These are phyloP conservation scores for Iris pallida DNA, from an alignment of 116 monocot species.

Conservation along the genomic window DNA sequence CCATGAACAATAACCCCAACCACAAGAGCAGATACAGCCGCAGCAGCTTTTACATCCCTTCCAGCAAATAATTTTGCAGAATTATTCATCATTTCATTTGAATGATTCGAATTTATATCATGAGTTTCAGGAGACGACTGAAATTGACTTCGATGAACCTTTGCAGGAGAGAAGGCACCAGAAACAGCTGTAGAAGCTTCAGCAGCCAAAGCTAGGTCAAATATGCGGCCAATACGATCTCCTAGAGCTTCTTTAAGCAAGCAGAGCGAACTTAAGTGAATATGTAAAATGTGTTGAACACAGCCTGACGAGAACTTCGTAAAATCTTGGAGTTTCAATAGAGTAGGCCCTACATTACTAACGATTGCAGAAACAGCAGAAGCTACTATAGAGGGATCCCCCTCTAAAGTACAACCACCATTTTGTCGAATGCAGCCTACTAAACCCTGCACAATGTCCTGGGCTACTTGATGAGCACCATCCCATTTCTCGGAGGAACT, in stretches of 20 bases:
- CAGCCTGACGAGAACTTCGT: slow-evolving; percentile 35
- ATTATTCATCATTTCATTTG: slow-evolving; percentile 59
- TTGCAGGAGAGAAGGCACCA: slow-evolving; percentile 42
- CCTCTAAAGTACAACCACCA: slow-evolving; percentile 59
- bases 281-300: slow-evolving; percentile 50
- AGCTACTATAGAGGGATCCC: slow-evolving; percentile 63
- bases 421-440: slow-evolving; percentile 76
- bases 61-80: slow-evolving; percentile 43
- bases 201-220: slow-evolving; percentile 76
- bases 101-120: slow-evolving; percentile 52
- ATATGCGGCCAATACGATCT: slow-evolving; percentile 66
- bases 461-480: slow-evolving; percentile 65
- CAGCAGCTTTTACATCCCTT: slow-evolving; percentile 62
- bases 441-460: slow-evolving; percentile 67
- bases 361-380: slow-evolving; percentile 90
- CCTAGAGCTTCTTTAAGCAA: slow-evolving; percentile 91
- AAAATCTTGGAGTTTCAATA: slow-evolving; percentile 64
- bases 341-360: slow-evolving; percentile 57
- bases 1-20: slow-evolving; percentile 79
- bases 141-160: slow-evolving; percentile 66
- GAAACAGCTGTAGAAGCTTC: slow-evolving; percentile 85
- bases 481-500: slow-evolving; percentile 52
- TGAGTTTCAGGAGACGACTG: slow-evolving; percentile 71
- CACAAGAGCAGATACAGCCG: slow-evolving; percentile 89
- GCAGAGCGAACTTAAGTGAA: slow-evolving; percentile 74